Conservation (phyloP, 495 filamentous ascomycete genomes). For the Talaromyces proteolyticus region DNA sequence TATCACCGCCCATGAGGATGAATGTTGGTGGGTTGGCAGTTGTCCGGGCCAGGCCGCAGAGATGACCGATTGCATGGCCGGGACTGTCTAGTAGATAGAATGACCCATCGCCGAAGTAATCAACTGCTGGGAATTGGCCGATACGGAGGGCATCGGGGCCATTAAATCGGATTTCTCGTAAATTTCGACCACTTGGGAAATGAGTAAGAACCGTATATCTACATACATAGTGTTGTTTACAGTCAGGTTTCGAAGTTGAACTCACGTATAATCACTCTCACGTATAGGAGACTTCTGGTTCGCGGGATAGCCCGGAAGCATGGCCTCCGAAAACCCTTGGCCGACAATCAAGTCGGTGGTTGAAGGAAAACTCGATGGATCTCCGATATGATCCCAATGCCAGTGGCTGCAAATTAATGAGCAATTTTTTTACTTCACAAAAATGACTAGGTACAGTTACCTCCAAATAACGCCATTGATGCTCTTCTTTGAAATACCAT, state of each 20-base stretch:
- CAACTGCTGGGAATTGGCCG: slow-evolving; percentile 22
- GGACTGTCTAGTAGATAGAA: slow-evolving; percentile 44
- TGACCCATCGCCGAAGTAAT: slow-evolving; percentile 50
- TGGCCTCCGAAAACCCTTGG: slow-evolving; percentile 37
- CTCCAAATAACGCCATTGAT: slow-evolving; percentile 55
- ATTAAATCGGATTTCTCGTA: slow-evolving; percentile 23
- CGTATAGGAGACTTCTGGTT: too few species aligned
- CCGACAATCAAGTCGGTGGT: slow-evolving; percentile 46
- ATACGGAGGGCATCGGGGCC: slow-evolving; percentile 11
- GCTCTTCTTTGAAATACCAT: slow-evolving; percentile 31
- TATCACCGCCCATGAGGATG: slow-evolving; percentile 32
- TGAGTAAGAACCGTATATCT: slow-evolving; percentile 27
- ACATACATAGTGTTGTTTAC: too few species aligned
- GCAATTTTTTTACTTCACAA: not conserved
- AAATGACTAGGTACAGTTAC: slow-evolving; percentile 8
- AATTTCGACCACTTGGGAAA: slow-evolving; percentile 29
- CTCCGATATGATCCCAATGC: slow-evolving; percentile 54
- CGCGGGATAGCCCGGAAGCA: too few species aligned
- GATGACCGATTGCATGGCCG: slow-evolving; percentile 35
- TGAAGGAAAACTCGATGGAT: slow-evolving; percentile 39
- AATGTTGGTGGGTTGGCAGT: slow-evolving; percentile 20
- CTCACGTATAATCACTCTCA: too few species aligned
- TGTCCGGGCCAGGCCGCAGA: slow-evolving; percentile 30
- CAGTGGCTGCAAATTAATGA: slow-evolving; percentile 39
- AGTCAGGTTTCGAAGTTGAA: too few species aligned